Conservation (phyloP, 768 basidiomycete species). For the Macrolepiota dolichaula region DNA sequence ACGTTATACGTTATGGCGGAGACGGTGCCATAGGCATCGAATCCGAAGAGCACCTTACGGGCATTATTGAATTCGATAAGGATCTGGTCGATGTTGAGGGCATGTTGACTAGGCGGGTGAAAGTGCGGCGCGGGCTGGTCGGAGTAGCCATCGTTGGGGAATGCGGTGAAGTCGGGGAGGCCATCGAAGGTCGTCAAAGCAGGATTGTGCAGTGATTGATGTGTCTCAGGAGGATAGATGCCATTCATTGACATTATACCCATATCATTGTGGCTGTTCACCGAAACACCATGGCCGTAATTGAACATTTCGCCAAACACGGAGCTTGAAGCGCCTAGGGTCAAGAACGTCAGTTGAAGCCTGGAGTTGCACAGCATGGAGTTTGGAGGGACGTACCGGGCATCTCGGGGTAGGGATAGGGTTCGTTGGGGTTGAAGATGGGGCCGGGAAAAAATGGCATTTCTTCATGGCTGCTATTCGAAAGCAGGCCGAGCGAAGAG, state of each 20-base stretch:
- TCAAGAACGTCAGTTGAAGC: slow-evolving; percentile 16
- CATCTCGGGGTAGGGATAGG: slow-evolving; percentile 34
- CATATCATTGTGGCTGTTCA: neutral
- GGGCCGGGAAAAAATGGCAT: slow-evolving; percentile 21
- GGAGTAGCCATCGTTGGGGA: neutral
- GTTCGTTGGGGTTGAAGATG: slow-evolving; percentile 21
- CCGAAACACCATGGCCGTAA: neutral
- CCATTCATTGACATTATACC: neutral
- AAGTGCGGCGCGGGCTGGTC: neutral
- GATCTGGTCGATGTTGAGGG: slow-evolving; percentile 54
- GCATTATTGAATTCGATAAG: slow-evolving; percentile 77
- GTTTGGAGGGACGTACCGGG: slow-evolving; percentile 33
- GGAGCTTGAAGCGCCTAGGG: slow-evolving; percentile 34
- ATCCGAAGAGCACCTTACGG: slow-evolving; percentile 61
- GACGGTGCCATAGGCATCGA: slow-evolving; percentile 44
- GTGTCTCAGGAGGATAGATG: slow-evolving; percentile 5
- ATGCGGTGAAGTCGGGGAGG: slow-evolving; percentile 4
- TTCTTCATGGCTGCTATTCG: slow-evolving; percentile 18
- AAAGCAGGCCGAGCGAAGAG: slow-evolving; percentile 11
- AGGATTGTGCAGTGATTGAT: neutral
- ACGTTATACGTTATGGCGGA: slow-evolving; percentile 67
- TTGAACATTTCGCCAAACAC: slow-evolving; percentile 24
- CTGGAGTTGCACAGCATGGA: neutral
- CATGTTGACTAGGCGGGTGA: slow-evolving; percentile 26
- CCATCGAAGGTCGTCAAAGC: neutral